Evolutionary conservation across 495 filamentous ascomycete genomes (phyloP).

Genomic region (Xylaria curta): DNA sequence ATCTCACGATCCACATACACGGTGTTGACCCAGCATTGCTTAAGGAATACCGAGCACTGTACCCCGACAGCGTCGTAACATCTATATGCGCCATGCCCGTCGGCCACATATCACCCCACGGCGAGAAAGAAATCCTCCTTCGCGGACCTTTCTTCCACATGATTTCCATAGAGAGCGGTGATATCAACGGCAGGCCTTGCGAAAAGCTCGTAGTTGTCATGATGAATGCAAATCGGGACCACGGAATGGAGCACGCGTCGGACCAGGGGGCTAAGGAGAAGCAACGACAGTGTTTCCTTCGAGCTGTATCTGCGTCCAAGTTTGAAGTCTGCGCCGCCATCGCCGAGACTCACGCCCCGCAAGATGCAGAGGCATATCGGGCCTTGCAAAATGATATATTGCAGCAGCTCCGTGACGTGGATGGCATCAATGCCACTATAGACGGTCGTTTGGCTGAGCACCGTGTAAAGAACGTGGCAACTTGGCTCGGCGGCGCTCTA

Average conservation of each 20-base stretch:
- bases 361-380: background rate
- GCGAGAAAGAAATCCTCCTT: background rate
- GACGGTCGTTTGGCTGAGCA: background rate
- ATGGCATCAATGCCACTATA: background rate
- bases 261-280: background rate
- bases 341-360: background rate
- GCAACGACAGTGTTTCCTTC: background rate
- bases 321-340: background rate
- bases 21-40: background rate
- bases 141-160: background rate
- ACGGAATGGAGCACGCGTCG: background rate
- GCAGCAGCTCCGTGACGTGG: background rate
- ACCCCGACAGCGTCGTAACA: background rate
- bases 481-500: background rate
- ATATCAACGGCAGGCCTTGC: background rate
- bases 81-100: background rate
- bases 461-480: background rate
- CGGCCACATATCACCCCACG: background rate
- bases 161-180: background rate
- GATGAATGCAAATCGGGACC: background rate
- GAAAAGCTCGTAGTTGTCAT: slow-evolving; percentile 2
- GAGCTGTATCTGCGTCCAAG: background rate
- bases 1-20: background rate
- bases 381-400: background rate
- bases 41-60: background rate